Evolutionary conservation across 352 stramenopile genomes (phyloP).

Genomic region (Aphanomyces stellatus): DNA sequence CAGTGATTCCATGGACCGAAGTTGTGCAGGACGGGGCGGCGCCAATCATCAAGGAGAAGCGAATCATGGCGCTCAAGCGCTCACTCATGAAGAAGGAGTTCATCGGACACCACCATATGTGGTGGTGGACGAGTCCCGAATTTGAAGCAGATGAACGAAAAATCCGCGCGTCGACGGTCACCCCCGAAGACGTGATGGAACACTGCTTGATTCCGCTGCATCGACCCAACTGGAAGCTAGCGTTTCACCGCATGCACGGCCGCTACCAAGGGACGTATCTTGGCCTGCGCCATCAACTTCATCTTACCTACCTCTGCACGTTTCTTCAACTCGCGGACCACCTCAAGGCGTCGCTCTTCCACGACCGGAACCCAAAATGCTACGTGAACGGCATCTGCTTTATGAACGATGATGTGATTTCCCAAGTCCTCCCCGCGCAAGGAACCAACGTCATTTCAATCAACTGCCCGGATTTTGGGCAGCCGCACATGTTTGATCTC

Average conservation of each 20-base stretch:
- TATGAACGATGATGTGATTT: background rate
- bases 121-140: constrained; percentile 7
- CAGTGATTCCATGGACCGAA: background rate
- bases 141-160: background rate
- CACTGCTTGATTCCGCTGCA: constrained; percentile 3
- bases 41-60: background rate
- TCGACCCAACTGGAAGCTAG: background rate
- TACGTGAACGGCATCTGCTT: constrained; percentile 4
- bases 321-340: constrained; percentile 1
- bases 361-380: background rate
- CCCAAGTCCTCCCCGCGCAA: background rate
- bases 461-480: constrained; percentile 17
- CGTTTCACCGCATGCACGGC: constrained; percentile 7
- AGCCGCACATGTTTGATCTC: constrained; percentile 17
- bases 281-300: constrained; percentile 6
- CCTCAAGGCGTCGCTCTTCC: constrained; percentile 7
- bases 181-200: background rate
- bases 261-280: constrained; percentile 15
- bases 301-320: constrained; percentile 8
- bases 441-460: constrained; percentile 8
- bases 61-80: background rate
- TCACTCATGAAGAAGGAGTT: constrained; percentile 5
- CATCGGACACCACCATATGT: background rate
- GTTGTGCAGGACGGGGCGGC: background rate
- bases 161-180: background rate